A percentile compares a stretch with the other conserved stretches of the same genome.
phyloP scores from a whole-genome alignment of 2,329 filamentous ascomycete species.

The Ceratocystis colombiana region DNA sequence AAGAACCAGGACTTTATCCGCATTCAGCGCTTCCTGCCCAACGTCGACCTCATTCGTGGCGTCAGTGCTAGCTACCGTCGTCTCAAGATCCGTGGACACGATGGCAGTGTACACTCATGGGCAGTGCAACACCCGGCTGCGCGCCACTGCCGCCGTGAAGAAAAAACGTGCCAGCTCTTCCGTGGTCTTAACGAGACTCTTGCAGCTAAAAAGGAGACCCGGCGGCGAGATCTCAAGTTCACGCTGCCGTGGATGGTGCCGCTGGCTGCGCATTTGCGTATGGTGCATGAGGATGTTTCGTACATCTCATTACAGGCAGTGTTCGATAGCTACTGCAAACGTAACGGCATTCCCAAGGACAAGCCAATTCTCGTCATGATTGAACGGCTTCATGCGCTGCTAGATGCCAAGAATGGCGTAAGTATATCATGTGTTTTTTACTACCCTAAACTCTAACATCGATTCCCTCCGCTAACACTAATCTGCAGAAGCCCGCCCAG shows the following conservation, averaged over 20 bases:
- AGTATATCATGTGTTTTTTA: conserved; percentile 30
- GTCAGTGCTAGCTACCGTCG: conserved; percentile 86
- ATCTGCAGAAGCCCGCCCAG: conserved; percentile 27
- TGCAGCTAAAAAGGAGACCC: conserved; percentile 85
- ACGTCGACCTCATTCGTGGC: conserved; percentile 83
- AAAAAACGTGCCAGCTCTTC: conserved; percentile 92
- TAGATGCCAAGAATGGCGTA: conserved; percentile 56
- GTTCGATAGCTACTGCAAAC: conserved; percentile 91
- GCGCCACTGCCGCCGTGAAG: conserved; percentile 83
- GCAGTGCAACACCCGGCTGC: conserved; percentile 93
- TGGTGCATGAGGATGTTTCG: conserved; percentile 90
- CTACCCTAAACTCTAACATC: too few species aligned
- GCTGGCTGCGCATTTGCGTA: conserved; percentile 82
- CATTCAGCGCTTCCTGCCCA: conserved; percentile 91
- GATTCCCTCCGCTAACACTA: background rate
- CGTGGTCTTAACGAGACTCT: conserved; percentile 92
- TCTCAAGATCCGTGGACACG: conserved; percentile 91
- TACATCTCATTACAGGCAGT: conserved; percentile 91
- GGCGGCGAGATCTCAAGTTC: conserved; percentile 88
- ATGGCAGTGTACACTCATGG: conserved; percentile 94
- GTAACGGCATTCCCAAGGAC: conserved; percentile 80
- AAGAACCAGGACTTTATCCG: conserved; percentile 98
- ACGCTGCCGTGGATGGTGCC: conserved; percentile 93
- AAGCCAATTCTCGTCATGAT: conserved; percentile 92
- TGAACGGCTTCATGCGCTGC: conserved; percentile 74